Percentiles rank a stretch among this genome's conserved stretches.
Conservation (phyloP, 2,329 filamentous ascomycete genomes). For the Diplodia seriata region DNA sequence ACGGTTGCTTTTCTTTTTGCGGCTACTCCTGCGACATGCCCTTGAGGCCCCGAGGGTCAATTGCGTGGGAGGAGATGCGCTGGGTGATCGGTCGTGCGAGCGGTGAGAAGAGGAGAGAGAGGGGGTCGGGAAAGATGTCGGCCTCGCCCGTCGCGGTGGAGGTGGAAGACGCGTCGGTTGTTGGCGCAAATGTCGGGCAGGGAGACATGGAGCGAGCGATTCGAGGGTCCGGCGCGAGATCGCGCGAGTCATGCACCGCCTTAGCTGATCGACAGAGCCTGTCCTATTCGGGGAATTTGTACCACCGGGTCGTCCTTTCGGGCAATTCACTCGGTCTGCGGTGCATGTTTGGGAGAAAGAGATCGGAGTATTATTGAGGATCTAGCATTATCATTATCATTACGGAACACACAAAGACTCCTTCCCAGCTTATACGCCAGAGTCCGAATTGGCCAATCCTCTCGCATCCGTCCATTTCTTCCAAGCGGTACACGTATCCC, state of each 20-base stretch:
- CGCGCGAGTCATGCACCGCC: conserved; percentile 10
- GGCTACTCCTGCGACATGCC: conserved; percentile 6
- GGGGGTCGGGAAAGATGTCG: neutral
- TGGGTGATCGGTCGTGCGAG: neutral
- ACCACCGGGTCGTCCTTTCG: neutral
- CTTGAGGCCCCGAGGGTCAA: neutral
- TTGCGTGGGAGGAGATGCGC: neutral
- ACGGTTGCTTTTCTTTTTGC: no score
- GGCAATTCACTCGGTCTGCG: neutral
- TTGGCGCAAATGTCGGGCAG: conserved; percentile 32
- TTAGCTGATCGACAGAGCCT: conserved; percentile 20
- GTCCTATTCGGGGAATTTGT: conserved; percentile 9
- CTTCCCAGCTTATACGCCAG: conserved; percentile 2
- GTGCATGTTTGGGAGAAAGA: neutral
- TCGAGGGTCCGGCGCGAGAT: neutral
- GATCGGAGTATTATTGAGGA: neutral
- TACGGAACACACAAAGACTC: neutral
- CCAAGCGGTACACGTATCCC: conserved; percentile 17
- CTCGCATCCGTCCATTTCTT: neutral
- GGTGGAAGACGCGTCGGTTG: conserved; percentile 36
- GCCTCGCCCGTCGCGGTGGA: conserved; percentile 34
- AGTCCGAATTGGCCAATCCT: neutral
- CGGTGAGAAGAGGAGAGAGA: neutral
- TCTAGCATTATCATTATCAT: conserved; percentile 21
- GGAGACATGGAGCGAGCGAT: conserved; percentile 27